Percentiles rank a stretch among this genome's conserved stretches.
Evolutionary conservation across 2,329 filamentous ascomycete genomes (phyloP).

Genomic region (Thermomyces lanuginosus): DNA sequence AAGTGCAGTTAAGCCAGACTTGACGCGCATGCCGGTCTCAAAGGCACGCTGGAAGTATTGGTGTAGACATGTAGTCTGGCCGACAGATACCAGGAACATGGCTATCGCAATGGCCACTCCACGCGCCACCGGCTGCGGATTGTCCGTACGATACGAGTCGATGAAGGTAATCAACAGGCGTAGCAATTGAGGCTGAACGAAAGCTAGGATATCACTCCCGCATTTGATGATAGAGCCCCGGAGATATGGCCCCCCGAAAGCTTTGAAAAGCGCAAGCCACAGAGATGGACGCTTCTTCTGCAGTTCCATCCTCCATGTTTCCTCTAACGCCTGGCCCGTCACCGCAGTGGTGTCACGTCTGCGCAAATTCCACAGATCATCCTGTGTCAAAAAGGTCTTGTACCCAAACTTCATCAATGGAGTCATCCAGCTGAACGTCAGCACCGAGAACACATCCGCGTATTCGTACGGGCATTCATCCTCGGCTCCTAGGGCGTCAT

Average conservation of each 20-base stretch:
- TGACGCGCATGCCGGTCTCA: constrained; percentile 92
- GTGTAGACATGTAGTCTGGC: constrained; percentile 80
- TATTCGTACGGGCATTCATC: constrained; percentile 68
- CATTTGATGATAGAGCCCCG: constrained; percentile 73
- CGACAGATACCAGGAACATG: constrained; percentile 78
- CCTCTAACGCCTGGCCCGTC: constrained; percentile 54
- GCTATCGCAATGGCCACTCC: constrained; percentile 75
- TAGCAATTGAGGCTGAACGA: constrained; percentile 79
- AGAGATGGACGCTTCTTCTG: constrained; percentile 60
- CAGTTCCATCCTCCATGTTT: constrained; percentile 62
- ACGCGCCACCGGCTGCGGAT: constrained; percentile 62
- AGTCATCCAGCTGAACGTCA: constrained; percentile 98
- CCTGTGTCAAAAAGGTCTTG: constrained; percentile 76
- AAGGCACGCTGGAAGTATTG: constrained; percentile 97
- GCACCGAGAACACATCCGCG: constrained; percentile 77
- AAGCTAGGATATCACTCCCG: constrained; percentile 71
- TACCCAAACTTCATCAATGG: constrained; percentile 94
- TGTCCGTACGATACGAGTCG: constrained; percentile 48
- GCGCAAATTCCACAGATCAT: constrained; percentile 86
- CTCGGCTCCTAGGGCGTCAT: constrained; percentile 48
- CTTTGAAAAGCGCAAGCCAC: constrained; percentile 70
- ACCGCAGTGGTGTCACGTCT: constrained; percentile 60
- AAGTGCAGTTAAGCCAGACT: constrained; percentile 70
- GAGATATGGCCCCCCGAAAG: constrained; percentile 73
- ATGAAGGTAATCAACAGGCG: constrained; percentile 73